Conservation (phyloP, 2,329 filamentous ascomycete genomes). For the Fusarium drepaniforme region DNA sequence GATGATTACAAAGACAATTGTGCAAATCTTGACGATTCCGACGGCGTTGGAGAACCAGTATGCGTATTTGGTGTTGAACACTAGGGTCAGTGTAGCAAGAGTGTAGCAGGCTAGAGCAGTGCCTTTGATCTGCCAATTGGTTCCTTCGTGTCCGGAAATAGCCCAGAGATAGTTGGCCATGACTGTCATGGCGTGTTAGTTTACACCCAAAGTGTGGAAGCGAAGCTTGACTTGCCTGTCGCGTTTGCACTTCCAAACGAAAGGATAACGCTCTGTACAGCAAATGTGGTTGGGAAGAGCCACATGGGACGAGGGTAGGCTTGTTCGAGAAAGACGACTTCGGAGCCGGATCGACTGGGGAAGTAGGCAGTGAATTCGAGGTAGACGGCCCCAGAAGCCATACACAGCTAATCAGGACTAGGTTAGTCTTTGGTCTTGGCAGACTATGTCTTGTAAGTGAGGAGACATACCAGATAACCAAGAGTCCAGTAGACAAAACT, state of each 20-base stretch:
- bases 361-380: slow-evolving; percentile 75
- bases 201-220: not conserved
- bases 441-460: slow-evolving; percentile 50
- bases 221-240: slow-evolving; percentile 49
- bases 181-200: slow-evolving; percentile 51
- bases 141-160: slow-evolving; percentile 62
- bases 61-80: slow-evolving; percentile 66
- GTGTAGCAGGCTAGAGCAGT: slow-evolving; percentile 74
- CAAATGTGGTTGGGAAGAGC: slow-evolving; percentile 73
- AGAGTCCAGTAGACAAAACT: slow-evolving; percentile 74
- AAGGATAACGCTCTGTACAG: slow-evolving; percentile 72
- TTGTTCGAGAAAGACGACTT: slow-evolving; percentile 78
- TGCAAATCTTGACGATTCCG: slow-evolving; percentile 66
- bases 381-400: slow-evolving; percentile 65
- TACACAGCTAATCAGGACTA: not conserved
- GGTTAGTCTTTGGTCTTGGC: not conserved
- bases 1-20: slow-evolving; percentile 57
- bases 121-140: slow-evolving; percentile 73
- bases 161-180: slow-evolving; percentile 73
- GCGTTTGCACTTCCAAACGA: slow-evolving; percentile 76
- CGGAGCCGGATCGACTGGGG: slow-evolving; percentile 73
- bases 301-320: slow-evolving; percentile 73
- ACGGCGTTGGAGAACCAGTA: slow-evolving; percentile 67
- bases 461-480: slow-evolving; percentile 60
- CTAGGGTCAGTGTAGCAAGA: slow-evolving; percentile 58